Percentiles rank a stretch among this genome's conserved stretches.
phyloP scores from a whole-genome alignment of 1,139 yeast species.

The Diutina pseudorugosa region DNA sequence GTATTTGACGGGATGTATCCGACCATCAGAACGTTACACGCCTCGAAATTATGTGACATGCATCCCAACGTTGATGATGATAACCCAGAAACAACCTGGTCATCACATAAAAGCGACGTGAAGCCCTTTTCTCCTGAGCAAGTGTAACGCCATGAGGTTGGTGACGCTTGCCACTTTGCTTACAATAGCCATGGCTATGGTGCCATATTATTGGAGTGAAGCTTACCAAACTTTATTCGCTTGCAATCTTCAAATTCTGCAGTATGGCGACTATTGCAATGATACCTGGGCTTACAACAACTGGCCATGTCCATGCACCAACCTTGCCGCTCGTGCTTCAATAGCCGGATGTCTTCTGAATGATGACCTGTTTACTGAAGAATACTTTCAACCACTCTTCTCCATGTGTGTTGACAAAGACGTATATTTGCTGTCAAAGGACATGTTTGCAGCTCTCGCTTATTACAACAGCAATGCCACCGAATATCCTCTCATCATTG shows the following conservation, averaged over 20 bases:
- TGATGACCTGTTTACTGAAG: not conserved
- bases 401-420: not conserved
- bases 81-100: not conserved
- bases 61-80: not conserved
- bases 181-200: not conserved
- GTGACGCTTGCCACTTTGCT: not conserved
- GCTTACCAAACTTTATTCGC: not conserved
- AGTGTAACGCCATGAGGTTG: not conserved
- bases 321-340: not conserved
- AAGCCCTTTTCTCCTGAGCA: not conserved
- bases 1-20: not conserved
- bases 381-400: not conserved
- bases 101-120: not conserved
- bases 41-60: not conserved
- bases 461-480: not conserved
- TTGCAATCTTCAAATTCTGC: not conserved
- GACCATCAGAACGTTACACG: not conserved
- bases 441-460: not conserved
- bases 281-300: not conserved
- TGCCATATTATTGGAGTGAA: slow-evolving; percentile 1
- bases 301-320: not conserved
- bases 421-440: not conserved
- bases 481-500: not conserved
- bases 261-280: not conserved
- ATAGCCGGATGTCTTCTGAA: not conserved